Evolutionary conservation across 2,329 filamentous ascomycete species (phyloP).

Genomic region (Xylaria sp.): DNA sequence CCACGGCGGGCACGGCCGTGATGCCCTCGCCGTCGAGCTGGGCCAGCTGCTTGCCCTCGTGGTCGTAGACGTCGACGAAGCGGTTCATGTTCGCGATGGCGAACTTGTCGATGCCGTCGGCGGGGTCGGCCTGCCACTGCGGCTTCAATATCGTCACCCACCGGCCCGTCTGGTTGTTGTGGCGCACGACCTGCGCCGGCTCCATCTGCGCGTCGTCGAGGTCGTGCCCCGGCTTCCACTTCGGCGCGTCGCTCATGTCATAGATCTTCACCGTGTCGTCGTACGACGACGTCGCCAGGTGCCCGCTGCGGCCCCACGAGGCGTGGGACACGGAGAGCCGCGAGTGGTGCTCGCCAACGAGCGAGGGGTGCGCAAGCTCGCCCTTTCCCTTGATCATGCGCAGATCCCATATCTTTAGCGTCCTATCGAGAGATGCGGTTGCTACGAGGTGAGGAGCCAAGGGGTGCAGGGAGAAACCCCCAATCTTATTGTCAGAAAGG

Average conservation of each 20-base stretch:
- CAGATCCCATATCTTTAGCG: slow-evolving; percentile 89
- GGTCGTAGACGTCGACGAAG: slow-evolving; percentile 88
- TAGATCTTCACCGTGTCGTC: slow-evolving; percentile 96
- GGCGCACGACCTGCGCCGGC: slow-evolving; percentile 69
- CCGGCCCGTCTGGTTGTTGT: slow-evolving; percentile 95
- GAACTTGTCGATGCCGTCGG: slow-evolving; percentile 82
- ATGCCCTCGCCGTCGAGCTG: slow-evolving; percentile 88
- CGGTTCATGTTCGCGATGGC: slow-evolving; percentile 97
- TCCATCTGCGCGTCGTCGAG: slow-evolving; percentile 66
- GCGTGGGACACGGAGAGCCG: slow-evolving; percentile 89
- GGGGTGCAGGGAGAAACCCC: slow-evolving; percentile 86
- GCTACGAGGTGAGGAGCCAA: slow-evolving; percentile 79
- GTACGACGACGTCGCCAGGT: slow-evolving; percentile 89
- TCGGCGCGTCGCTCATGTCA: slow-evolving; percentile 65
- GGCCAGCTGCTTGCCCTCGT: slow-evolving; percentile 81
- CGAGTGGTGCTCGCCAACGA: slow-evolving; percentile 81
- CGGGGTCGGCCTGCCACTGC: slow-evolving; percentile 84
- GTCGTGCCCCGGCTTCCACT: slow-evolving; percentile 62
- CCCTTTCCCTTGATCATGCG: slow-evolving; percentile 67
- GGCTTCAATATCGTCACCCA: slow-evolving; percentile 85
- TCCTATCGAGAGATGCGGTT: slow-evolving; percentile 88
- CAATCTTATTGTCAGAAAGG: slow-evolving; percentile 90
- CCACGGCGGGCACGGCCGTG: slow-evolving; percentile 90
- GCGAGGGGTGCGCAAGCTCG: slow-evolving; percentile 61
- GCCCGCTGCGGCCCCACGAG: slow-evolving; percentile 81